Base-by-base conservation (phyloP, 352 stramenopile genomes). In the Globisporangium radiosum region DNA sequence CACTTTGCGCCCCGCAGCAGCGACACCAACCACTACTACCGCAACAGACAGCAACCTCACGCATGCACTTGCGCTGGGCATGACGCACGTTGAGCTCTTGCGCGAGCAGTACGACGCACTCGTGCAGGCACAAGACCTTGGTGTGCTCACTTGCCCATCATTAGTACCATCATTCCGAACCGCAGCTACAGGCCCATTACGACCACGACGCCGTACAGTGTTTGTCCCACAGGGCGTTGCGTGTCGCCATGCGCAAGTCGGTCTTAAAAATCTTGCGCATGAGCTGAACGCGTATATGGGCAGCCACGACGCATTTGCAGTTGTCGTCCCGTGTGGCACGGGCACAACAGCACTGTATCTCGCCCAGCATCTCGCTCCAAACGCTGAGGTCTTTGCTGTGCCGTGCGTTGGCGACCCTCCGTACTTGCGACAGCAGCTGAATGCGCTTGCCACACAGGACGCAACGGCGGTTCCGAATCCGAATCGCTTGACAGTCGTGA, bases 341-440 rank as follows among this genome's bases (percentile, higher is more conserved):
- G 85, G 85, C 14, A 92, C 85, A 0, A 92, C 81, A 3, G 83
- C 83, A 11, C 69, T 91, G 55, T 95, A 93, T 57, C 68, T 95
- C 49, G 78, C 81, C 9, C 85, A 91, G 52, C 71, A 93, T 57
- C 52, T 93, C 13, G 33, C 74, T 33, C 64, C 45, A 71, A 9
- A 36, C 55, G 13, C 17, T 17, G 17, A 72, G 15, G 58, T 95
- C 13, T 82, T 85, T 36, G 70, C 71, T 0, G 71, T 95, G 3
- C 85, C 85, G 7, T 95, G 85, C 58, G 78, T 95, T 7, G 85
- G 85, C 4, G 74, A 89, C 51, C 58, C 60, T 0, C 38, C 59
- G 47, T 94, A 93, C 42, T 60, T 95, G 14, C 49, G 61, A 2
- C 49, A 78, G 5, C 85, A 95, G 49, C 77, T 91, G 37, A 17